These are phyloP conservation scores for Infundibulicybe gibba DNA, from an alignment of 768 basidiomycete species.

Conservation along the genomic window DNA sequence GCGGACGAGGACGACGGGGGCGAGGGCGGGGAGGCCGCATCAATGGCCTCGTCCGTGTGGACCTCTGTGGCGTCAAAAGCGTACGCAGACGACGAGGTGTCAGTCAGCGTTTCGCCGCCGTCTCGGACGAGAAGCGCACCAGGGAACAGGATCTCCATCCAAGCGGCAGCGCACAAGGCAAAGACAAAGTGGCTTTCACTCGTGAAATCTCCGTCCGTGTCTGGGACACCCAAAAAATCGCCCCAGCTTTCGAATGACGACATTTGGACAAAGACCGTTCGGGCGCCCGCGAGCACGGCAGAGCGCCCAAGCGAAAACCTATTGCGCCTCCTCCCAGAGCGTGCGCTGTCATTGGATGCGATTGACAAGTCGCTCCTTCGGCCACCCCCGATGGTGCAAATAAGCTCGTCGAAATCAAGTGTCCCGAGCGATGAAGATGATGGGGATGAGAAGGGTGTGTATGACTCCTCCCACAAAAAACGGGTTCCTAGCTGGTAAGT, in stretches of 20 bases:
- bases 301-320: constrained; percentile 8
- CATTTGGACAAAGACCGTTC: not conserved
- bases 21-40: constrained; percentile 41
- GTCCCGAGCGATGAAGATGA: constrained; percentile 32
- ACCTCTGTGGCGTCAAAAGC: constrained; percentile 40
- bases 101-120: constrained; percentile 26
- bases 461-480: constrained; percentile 78
- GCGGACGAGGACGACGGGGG: constrained; percentile 39
- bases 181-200: constrained; percentile 47
- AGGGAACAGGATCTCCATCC: constrained; percentile 32
- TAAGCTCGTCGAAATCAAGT: constrained; percentile 32
- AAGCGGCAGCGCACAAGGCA: constrained; percentile 26
- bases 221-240: constrained; percentile 8
- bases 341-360: constrained; percentile 10
- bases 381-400: constrained; percentile 24
- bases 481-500: constrained; percentile 83
- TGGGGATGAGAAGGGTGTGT: constrained; percentile 58
- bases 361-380: constrained; percentile 12
- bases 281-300: constrained; percentile 8
- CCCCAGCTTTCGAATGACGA: not conserved
- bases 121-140: constrained; percentile 23
- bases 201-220: constrained; percentile 16
- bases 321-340: constrained; percentile 4
- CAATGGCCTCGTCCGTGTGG: constrained; percentile 51
- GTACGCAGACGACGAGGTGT: constrained; percentile 32